A percentile compares a stretch with the other conserved stretches of the same genome.
phyloP scores from a whole-genome alignment of 768 basidiomycete species.

The Russula abietina region DNA sequence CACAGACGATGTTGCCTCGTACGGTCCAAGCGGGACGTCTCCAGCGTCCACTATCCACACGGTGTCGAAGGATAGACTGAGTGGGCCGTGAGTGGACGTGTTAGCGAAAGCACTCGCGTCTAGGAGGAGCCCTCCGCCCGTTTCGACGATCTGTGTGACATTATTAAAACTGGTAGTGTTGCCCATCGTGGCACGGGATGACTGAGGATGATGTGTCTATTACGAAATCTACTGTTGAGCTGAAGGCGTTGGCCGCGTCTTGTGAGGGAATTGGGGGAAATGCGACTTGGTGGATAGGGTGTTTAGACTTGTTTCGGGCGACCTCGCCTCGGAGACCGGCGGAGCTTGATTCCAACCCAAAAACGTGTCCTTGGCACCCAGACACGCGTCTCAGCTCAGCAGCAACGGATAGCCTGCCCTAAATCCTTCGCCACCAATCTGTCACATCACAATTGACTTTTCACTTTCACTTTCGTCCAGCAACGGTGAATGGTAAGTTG shows the following conservation, averaged over 20 bases:
- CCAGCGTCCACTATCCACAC: conserved; percentile 8
- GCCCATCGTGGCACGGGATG: not conserved
- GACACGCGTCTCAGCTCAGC: too few species aligned
- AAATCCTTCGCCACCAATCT: too few species aligned
- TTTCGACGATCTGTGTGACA: conserved; percentile 11
- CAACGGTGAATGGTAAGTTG: not conserved
- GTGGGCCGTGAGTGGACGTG: not conserved
- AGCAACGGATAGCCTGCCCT: too few species aligned
- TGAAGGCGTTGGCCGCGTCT: not conserved
- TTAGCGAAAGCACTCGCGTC: conserved; percentile 9
- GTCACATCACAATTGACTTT: too few species aligned
- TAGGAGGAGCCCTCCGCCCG: conserved; percentile 11
- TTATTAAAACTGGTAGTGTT: conserved; percentile 9
- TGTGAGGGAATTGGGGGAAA: not conserved
- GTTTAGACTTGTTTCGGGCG: not conserved
- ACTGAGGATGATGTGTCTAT: not conserved
- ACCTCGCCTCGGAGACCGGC: not conserved
- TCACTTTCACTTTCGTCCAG: not conserved
- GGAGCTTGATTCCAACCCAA: not conserved
- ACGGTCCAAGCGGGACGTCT: conserved; percentile 12
- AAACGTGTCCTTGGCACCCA: too few species aligned
- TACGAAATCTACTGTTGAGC: not conserved
- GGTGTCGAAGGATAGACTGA: conserved; percentile 9
- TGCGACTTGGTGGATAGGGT: not conserved
- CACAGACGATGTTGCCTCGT: not conserved